Conservation (phyloP, 352 stramenopile species). For the Phytophthora ohioensis region DNA sequence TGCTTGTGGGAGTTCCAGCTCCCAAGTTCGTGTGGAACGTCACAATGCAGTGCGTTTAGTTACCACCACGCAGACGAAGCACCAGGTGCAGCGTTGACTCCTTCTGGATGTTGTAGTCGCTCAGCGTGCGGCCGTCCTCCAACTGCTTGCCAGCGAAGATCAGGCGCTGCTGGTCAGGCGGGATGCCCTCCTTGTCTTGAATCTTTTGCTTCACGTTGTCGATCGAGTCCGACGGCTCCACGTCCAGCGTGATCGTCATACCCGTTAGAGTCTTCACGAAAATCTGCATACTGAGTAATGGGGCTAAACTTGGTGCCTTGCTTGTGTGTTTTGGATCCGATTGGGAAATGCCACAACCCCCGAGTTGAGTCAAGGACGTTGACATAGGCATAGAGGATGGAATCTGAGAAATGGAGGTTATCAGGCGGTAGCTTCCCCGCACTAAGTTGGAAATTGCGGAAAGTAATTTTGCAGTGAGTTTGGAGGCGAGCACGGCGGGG, state of each 20-base stretch:
- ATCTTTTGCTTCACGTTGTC: slow-evolving; percentile 64
- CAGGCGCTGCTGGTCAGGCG: slow-evolving; percentile 94
- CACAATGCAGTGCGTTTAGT: neutral
- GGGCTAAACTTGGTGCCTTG: slow-evolving; percentile 10
- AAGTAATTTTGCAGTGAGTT: neutral
- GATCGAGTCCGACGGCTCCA: slow-evolving; percentile 19
- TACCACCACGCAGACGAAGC: slow-evolving; percentile 17
- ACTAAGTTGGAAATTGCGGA: slow-evolving; percentile 4
- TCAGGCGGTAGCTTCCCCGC: slow-evolving; percentile 12
- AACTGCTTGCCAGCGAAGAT: slow-evolving; percentile 98
- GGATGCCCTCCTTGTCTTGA: slow-evolving; percentile 85
- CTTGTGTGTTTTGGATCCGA: slow-evolving; percentile 29
- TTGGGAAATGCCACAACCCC: slow-evolving; percentile 26
- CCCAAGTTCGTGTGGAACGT: too few relatives aligned
- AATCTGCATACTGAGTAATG: slow-evolving; percentile 26
- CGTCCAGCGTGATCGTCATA: slow-evolving; percentile 51
- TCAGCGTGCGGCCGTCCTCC: slow-evolving; percentile 93
- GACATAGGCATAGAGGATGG: neutral
- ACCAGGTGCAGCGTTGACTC: slow-evolving; percentile 35
- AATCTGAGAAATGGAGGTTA: slow-evolving; percentile 33
- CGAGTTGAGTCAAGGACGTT: neutral
- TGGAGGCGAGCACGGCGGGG: too few relatives aligned
- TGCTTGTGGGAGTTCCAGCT: too few relatives aligned
- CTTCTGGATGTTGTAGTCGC: slow-evolving; percentile 48
- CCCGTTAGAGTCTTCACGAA: slow-evolving; percentile 46